Evolutionary conservation across 2,329 filamentous ascomycete species (phyloP), one percentile per base, ranked within the genome.

Genomic region (Aspergillus glaucus): DNA sequence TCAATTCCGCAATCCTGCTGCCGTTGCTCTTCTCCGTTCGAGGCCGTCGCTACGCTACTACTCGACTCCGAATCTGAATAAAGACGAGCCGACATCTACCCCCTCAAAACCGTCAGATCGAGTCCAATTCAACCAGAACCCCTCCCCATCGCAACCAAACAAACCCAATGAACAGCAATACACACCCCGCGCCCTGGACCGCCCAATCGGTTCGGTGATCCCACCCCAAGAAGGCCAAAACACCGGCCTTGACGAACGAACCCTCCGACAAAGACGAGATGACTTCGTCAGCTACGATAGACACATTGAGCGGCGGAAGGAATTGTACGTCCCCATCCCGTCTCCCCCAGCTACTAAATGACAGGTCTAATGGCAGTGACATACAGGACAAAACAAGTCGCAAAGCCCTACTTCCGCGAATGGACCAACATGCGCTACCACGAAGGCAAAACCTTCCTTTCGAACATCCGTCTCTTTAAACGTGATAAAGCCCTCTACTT

Each of bases 391-490:
- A 79, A 81, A 57, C 83, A 89, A 66, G 85, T 94, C 63, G 76
- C 85, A 17, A 87, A 88, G 50, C 91, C 92, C 2, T 98, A 98
- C 71, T 98, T 95, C 74, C 87, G 90, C 67, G 92, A 98, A 77
- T 96, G 90, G 87, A 82, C 81, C 51, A 93, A 94, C 71, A 80
- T 96, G 69, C 79, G 85, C 56, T 85, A 93, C 56, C 72, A 78
- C 71, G 82, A 90, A 60, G 93, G 93, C 62, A 98, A 98, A 71
- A 89, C 89, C 21, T 98, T 96, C 72, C 75, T 92, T 45, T 84
- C 89, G 17, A 92, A 92, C 34, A 82, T 87, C 3, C 79, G 86
- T n/a, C 79, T 92, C 44, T 97, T 97, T 78, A 86, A 84, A 62
- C 79, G 79, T 55, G 88, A 94, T 36, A 79, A 84, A 45, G 86